phyloP scores from a whole-genome alignment of 352 stramenopile genomes.

The Aphanomyces invadans region DNA sequence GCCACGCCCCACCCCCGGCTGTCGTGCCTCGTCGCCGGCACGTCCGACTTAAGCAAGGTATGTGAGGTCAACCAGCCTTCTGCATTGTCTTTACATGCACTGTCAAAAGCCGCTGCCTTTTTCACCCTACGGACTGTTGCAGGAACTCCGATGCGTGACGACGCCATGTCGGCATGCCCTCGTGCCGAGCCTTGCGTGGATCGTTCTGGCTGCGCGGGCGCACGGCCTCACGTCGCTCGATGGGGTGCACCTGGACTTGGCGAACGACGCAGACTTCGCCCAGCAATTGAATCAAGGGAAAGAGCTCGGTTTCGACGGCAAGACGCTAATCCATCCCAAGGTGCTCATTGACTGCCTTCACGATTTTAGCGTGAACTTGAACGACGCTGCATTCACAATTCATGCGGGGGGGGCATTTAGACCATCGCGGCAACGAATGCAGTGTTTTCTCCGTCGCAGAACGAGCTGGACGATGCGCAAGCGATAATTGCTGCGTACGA shows the following conservation, averaged over 20 bases:
- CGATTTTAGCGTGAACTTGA: background rate
- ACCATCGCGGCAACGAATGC: slow-evolving; percentile 33
- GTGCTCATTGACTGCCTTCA: background rate
- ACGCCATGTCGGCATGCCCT: slow-evolving; percentile 18
- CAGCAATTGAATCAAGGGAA: slow-evolving; percentile 29
- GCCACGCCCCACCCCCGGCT: slow-evolving; percentile 25
- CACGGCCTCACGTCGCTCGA: slow-evolving; percentile 27
- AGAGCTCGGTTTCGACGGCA: slow-evolving; percentile 43
- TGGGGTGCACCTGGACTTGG: slow-evolving; percentile 31
- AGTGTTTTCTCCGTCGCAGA: slow-evolving; percentile 29
- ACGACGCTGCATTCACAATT: no score
- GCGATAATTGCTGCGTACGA: slow-evolving; percentile 29
- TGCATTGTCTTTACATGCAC: background rate
- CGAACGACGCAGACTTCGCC: slow-evolving; percentile 30
- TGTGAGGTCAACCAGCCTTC: background rate
- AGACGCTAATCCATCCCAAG: slow-evolving; percentile 44
- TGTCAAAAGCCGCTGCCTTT: no score
- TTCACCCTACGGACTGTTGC: no score
- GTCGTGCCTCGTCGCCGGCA: slow-evolving; percentile 31
- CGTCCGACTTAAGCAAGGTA: slow-evolving; percentile 35
- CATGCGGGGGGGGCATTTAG: no score
- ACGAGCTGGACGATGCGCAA: slow-evolving; percentile 31
- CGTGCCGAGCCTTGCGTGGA: slow-evolving; percentile 25
- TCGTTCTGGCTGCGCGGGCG: slow-evolving; percentile 30
- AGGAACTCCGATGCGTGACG: slow-evolving; percentile 26